Evolutionary conservation across 2,329 filamentous ascomycete genomes (phyloP), one percentile per base, ranked within the genome.

Genomic region (Colletotrichum theobromicola): DNA sequence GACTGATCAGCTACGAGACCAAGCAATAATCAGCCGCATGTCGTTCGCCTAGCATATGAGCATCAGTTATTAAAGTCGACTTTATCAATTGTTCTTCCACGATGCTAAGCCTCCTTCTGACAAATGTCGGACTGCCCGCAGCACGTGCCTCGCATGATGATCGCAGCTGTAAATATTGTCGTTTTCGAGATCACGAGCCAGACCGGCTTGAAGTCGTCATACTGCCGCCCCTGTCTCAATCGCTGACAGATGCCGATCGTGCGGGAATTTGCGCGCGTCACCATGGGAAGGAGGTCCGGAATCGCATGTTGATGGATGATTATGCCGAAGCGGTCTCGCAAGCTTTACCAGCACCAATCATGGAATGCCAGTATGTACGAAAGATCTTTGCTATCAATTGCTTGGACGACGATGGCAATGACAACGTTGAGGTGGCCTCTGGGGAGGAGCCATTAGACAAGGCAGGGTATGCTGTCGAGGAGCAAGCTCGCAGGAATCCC

Each of bases 1-100:
- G 82, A 0, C 61, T 84, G 24, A 83, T 84, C 58, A 82, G 80
- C 50, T 83, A 83, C 34, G 81, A 82, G 5, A 26, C 21, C 7
- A 37, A 60, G 57, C 28, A n/a, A 32, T 50, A 50, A 50, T 50
- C n/a, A 3, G 24, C 6, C 4, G 42, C 42, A 21, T 21, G 12
- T n/a, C n/a, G n/a, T 50, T 50, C 42, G 24, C 21, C 42, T 4
- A 10, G 4, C n/a, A 50, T 6, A 0, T 50, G 42, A 50, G 42
- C 42, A 21, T 1, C 7, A 7, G n/a, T 50, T 21, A 21, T 13
- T 21, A 50, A 50, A 50, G 42, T 50, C 1, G 24, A 50, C 21
- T 50, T 21, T 13, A 50, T 50, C n/a, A 50, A 13, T 50, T 50
- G n/a, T 21, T 10, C n/a, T 4, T 46, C n/a, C n/a, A 13, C 1